Percentiles rank a stretch among this genome's conserved stretches.
Evolutionary conservation across 345 rosid genomes (phyloP).

Genomic region (Passiflora organensis): DNA sequence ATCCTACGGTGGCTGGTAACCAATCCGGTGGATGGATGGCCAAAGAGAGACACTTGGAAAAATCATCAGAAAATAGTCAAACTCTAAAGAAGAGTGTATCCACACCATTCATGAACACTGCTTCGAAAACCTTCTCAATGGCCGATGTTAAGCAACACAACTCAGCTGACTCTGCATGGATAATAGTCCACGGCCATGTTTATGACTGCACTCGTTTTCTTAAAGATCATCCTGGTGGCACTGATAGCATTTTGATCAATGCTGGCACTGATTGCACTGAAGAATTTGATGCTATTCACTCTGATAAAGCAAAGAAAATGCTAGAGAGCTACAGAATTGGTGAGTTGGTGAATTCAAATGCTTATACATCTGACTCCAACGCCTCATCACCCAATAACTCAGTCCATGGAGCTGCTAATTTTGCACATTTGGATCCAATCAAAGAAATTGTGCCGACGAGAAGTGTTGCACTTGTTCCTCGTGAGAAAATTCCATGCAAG

Average conservation of each 20-base stretch:
- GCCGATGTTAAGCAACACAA: slow-evolving; percentile 68
- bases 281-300: slow-evolving; percentile 93
- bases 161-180: slow-evolving; percentile 79
- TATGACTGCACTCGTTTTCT: slow-evolving; percentile 89
- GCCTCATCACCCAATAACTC: slow-evolving; percentile 63
- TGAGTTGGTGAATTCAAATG: slow-evolving; percentile 44
- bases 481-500: slow-evolving; percentile 72
- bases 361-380: slow-evolving; percentile 54
- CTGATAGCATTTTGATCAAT: slow-evolving; percentile 77
- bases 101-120: slow-evolving; percentile 84
- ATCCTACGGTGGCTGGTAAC: slow-evolving; percentile 87
- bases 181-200: slow-evolving; percentile 84
- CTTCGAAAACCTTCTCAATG: slow-evolving; percentile 52
- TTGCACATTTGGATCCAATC: slow-evolving; percentile 49
- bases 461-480: slow-evolving; percentile 61
- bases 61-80: slow-evolving; percentile 36
- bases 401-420: slow-evolving; percentile 49
- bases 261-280: slow-evolving; percentile 93
- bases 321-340: slow-evolving; percentile 76
- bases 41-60: slow-evolving; percentile 64
- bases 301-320: slow-evolving; percentile 79
- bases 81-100: slow-evolving; percentile 76
- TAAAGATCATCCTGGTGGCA: slow-evolving; percentile 88
- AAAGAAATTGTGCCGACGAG: slow-evolving; percentile 31
- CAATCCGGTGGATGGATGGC: slow-evolving; percentile 99